These are phyloP conservation scores for Leccinum pellstonianum DNA, from an alignment of 768 basidiomycete species.

Conservation along the genomic window DNA sequence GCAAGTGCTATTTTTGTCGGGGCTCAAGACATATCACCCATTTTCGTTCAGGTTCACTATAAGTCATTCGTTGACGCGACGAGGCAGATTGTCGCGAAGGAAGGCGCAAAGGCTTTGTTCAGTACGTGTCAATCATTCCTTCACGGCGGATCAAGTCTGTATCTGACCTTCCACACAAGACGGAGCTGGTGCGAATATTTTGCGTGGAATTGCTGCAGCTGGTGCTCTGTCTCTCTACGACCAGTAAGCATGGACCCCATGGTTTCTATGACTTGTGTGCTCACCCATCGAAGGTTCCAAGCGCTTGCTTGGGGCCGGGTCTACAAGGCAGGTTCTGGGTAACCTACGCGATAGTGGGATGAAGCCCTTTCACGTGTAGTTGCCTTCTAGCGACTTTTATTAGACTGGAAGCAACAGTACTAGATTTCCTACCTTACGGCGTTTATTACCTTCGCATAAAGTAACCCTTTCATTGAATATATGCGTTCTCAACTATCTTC, in stretches of 20 bases:
- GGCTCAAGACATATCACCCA: neutral
- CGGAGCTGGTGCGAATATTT: conserved; percentile 55
- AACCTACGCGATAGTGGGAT: neutral
- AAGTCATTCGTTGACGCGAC: conserved; percentile 40
- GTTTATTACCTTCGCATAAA: neutral
- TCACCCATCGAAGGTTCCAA: conserved; percentile 39
- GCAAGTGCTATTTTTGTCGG: conserved; percentile 5
- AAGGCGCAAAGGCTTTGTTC: conserved; percentile 39
- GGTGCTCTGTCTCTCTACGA: conserved; percentile 65
- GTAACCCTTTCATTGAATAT: neutral
- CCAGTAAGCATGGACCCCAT: conserved; percentile 35
- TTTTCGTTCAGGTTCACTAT: conserved; percentile 33
- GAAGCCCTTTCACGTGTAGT: neutral
- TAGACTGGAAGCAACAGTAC: neutral
- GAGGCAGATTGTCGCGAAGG: conserved; percentile 40
- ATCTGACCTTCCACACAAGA: conserved; percentile 36
- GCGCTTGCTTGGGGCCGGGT: conserved; percentile 55
- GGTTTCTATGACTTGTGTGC: neutral
- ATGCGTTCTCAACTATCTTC: neutral
- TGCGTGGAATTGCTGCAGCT: conserved; percentile 52
- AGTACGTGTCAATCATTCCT: conserved; percentile 24
- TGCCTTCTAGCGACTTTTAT: neutral
- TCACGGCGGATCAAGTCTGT: neutral
- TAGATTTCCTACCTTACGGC: neutral
- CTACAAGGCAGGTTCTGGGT: conserved; percentile 45